Conservation (phyloP, 1,284 basidiomycete genomes). For the Ganoderma lingzhi region DNA sequence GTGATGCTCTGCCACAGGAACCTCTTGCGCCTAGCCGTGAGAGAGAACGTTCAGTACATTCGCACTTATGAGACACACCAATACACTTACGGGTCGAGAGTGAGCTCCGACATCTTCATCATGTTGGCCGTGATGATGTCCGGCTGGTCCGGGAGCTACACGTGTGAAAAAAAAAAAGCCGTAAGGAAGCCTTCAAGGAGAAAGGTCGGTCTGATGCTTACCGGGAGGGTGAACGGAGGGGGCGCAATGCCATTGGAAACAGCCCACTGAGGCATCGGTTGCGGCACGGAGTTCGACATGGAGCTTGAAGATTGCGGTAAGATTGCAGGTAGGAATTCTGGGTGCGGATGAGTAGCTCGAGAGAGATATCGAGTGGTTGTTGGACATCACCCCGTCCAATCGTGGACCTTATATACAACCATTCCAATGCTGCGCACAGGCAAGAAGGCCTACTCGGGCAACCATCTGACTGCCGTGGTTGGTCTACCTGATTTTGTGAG, state of each 20-base stretch:
- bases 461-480: slow-evolving; percentile 23
- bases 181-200: background rate
- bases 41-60: slow-evolving; percentile 1
- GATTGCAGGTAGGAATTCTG: background rate
- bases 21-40: slow-evolving; percentile 34
- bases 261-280: slow-evolving; percentile 27
- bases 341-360: background rate
- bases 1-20: slow-evolving; percentile 55
- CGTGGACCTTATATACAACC: slow-evolving; percentile 18
- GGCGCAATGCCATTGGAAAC: slow-evolving; percentile 41
- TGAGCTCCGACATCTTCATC: slow-evolving; percentile 53
- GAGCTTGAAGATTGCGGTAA: background rate
- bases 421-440: background rate
- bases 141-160: slow-evolving; percentile 56
- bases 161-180: background rate
- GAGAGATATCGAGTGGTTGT: slow-evolving; percentile 2
- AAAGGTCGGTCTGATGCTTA: slow-evolving; percentile 25
- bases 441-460: background rate
- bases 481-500: slow-evolving; percentile 26
- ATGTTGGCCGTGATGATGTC: slow-evolving; percentile 67
- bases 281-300: slow-evolving; percentile 16
- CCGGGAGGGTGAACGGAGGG: slow-evolving; percentile 42
- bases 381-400: slow-evolving; percentile 1
- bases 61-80: background rate
- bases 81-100: slow-evolving; percentile 50